phyloP scores from a whole-genome alignment of 768 basidiomycete species.

The Boletus reticuloceps region DNA sequence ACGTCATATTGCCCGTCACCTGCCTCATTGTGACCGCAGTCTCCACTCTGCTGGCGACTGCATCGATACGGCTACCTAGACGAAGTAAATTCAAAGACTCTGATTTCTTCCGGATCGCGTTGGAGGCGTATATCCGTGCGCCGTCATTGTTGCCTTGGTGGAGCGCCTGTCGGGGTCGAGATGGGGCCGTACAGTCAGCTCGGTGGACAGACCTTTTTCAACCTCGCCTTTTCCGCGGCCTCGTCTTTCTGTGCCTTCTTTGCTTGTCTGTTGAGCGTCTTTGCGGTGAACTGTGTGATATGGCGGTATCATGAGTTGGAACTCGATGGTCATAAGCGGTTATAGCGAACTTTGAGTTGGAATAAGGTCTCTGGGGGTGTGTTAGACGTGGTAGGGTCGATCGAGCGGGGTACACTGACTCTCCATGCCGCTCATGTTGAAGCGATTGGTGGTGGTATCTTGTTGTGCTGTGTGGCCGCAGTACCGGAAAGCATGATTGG shows the following conservation, averaged over 20 bases:
- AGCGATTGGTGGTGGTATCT: not conserved
- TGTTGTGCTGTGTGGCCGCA: not conserved
- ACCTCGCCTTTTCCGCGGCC: conserved; percentile 75
- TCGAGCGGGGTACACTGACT: conserved; percentile 51
- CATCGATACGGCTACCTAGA: conserved; percentile 89
- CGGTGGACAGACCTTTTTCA: conserved; percentile 77
- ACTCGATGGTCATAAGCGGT: conserved; percentile 6
- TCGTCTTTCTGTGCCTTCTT: conserved; percentile 99
- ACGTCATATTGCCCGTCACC: conserved; percentile 95
- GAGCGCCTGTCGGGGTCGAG: conserved; percentile 61
- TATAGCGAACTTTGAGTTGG: conserved; percentile 80
- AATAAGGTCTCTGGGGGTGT: conserved; percentile 83
- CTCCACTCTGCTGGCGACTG: conserved; percentile 94
- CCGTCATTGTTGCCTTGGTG: conserved; percentile 97
- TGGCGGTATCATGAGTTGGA: conserved; percentile 6
- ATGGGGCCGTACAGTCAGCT: not conserved
- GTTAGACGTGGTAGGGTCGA: not conserved
- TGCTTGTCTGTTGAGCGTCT: conserved; percentile 89
- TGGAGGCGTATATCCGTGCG: conserved; percentile 96
- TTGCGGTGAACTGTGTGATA: conserved; percentile 85
- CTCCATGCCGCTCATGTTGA: conserved; percentile 77
- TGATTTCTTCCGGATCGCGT: conserved; percentile 97
- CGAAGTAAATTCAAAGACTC: conserved; percentile 90
- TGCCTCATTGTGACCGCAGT: conserved; percentile 98
- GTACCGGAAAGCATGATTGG: not conserved